Conservation (phyloP, 2,329 filamentous ascomycete genomes). For the Bipolaris sorokiniana region DNA sequence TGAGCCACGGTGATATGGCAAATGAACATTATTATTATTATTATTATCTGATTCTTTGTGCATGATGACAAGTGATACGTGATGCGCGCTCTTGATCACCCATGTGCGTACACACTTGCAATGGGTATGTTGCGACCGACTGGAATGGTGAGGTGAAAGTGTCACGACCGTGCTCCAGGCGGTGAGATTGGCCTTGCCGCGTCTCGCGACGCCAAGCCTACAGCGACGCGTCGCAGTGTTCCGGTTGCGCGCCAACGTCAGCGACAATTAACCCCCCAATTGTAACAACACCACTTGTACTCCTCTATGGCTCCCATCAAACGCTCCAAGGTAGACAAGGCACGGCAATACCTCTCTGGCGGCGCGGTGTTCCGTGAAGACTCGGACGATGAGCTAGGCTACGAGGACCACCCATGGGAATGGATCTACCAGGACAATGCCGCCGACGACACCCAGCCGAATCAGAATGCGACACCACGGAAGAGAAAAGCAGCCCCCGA, state of each 20-base stretch:
- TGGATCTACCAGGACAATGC: constrained; percentile 60
- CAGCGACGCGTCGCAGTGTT: constrained; percentile 38
- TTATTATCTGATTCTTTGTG: constrained; percentile 7
- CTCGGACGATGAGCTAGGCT: constrained; percentile 81
- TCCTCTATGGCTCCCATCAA: constrained; percentile 50
- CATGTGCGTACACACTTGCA: background rate
- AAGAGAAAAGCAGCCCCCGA: constrained; percentile 40
- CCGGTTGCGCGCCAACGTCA: constrained; percentile 31
- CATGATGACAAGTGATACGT: constrained; percentile 1
- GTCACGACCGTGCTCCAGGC: constrained; percentile 4
- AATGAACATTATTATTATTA: constrained; percentile 29
- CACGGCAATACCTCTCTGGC: constrained; percentile 59
- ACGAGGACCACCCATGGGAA: constrained; percentile 59
- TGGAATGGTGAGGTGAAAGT: background rate
- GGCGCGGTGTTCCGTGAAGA: constrained; percentile 75
- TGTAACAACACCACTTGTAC: constrained; percentile 26
- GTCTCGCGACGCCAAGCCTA: constrained; percentile 36
- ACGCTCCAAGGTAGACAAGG: constrained; percentile 53
- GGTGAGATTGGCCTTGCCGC: constrained; percentile 28
- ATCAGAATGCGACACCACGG: constrained; percentile 37
- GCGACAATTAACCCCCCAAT: constrained; percentile 26
- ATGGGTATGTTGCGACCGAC: background rate
- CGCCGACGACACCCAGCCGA: constrained; percentile 24
- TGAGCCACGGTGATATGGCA: constrained; percentile 29
- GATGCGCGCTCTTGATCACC: background rate